Evolutionary conservation across 768 basidiomycete genomes (phyloP), one percentile per base, ranked within the genome.

Genomic region (Leccinellum albellum): DNA sequence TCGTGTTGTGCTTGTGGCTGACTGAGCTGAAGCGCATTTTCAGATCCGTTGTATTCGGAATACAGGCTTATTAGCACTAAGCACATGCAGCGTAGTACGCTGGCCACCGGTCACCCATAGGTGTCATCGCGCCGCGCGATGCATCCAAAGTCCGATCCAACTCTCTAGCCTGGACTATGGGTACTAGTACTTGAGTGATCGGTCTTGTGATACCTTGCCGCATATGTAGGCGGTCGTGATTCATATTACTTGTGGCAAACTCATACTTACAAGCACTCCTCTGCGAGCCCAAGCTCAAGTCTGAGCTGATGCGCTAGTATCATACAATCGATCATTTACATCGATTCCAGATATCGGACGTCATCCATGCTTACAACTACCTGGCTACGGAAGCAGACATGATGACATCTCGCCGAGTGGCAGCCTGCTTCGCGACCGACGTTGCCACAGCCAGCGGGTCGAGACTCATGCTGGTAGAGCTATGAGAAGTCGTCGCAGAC

Each of bases 381-480:
- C 21, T 14, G 8, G 29, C 17, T 26, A 48, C 4, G 23, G 51
- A 23, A 12, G 20, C 45, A 24, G 61, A 37, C 20, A 4, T 23
- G 8, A 37, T 3, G 35, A 15, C 8, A 37, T 3, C 17, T 29
- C 42, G 2, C 31, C 35, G 51, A 17, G 50, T 45, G 3, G 24
- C 12, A 57, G 37, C 51, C 4, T 35, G 31, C 5, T 62, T 55
- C 23, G 52, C 68, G 26, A 70, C 28, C 21, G 50, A 57, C 9
- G 70, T 66, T 9, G 69, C 69, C 15, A 65, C 55, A 7, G 51
- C 66, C 20, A 29, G 24, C 17, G 68, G 53, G 28, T 70, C 29
- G 24, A 56, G 56, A 33, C 55, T 42, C 12, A 45, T 9, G n/a
- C 54, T 51, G 1, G 4, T 21, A 32, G 67, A 50, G 15, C 52